A percentile compares a stretch with the other conserved stretches of the same genome.
phyloP scores from a whole-genome alignment of 345 rosid species.

The Eucalyptus viminalis region DNA sequence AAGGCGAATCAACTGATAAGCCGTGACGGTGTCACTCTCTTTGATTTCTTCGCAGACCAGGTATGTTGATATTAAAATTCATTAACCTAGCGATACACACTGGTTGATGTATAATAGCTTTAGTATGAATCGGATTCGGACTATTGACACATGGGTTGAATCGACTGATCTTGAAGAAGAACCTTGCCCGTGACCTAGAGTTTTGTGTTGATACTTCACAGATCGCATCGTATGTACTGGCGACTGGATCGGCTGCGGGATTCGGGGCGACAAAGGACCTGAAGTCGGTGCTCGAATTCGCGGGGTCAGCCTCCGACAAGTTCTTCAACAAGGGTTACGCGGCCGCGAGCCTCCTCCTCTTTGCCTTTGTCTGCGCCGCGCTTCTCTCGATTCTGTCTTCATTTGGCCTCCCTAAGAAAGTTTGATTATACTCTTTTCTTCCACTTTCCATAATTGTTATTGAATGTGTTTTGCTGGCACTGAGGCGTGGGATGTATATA shows the following conservation, averaged over 20 bases:
- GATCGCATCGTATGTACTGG: slow-evolving; percentile 30
- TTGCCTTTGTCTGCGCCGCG: slow-evolving; percentile 38
- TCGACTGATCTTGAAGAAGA: neutral
- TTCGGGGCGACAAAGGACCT: slow-evolving; percentile 42
- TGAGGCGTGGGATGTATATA: neutral
- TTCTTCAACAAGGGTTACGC: slow-evolving; percentile 38
- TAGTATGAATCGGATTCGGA: neutral
- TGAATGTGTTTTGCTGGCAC: neutral
- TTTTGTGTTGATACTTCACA: neutral
- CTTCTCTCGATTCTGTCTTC: slow-evolving; percentile 41
- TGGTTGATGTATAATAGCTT: neutral
- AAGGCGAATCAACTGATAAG: neutral
- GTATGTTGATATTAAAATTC: neutral
- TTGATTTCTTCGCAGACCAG: slow-evolving; percentile 24
- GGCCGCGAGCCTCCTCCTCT: slow-evolving; percentile 32
- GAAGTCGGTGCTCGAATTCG: neutral
- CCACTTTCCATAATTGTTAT: neutral
- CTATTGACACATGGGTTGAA: neutral
- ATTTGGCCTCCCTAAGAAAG: slow-evolving; percentile 21
- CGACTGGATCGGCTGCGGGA: slow-evolving; percentile 43
- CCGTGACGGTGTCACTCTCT: neutral
- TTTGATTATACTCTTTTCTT: neutral
- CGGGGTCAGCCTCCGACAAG: neutral
- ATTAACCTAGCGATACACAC: neutral
- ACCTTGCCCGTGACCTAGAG: neutral